Percentiles rank a stretch among this genome's conserved stretches.
These are phyloP conservation scores for Sporothrix brunneoviolacea DNA, from an alignment of 2,329 filamentous ascomycete species.

Conservation along the genomic window DNA sequence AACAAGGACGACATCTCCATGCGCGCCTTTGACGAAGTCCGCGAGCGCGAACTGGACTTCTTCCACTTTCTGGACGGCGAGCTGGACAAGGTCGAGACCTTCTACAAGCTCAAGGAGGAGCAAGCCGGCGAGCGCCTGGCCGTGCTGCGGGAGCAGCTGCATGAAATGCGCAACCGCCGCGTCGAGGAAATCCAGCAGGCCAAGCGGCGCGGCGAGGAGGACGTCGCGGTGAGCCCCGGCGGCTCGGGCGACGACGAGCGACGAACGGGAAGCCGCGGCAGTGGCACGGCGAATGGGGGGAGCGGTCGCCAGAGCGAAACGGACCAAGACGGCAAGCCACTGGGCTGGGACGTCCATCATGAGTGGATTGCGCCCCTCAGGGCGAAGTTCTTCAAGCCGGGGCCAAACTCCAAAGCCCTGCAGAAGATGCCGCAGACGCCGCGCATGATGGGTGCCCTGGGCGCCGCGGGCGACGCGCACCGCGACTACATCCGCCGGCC, in stretches of 20 bases:
- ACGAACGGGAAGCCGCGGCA: background rate
- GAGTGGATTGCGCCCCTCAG: constrained; percentile 49
- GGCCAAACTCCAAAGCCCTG: constrained; percentile 55
- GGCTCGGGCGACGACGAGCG: constrained; percentile 5
- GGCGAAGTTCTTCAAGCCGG: constrained; percentile 47
- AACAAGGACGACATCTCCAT: constrained; percentile 28
- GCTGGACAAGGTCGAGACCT: constrained; percentile 83
- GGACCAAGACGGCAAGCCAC: constrained; percentile 21
- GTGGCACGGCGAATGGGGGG: background rate
- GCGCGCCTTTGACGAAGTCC: constrained; percentile 46
- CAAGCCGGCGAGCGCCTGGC: constrained; percentile 69
- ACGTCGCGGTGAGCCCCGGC: constrained; percentile 20
- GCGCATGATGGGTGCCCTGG: constrained; percentile 27
- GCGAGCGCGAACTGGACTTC: constrained; percentile 74
- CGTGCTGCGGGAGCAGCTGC: constrained; percentile 73
- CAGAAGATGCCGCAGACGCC: constrained; percentile 49
- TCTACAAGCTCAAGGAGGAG: constrained; percentile 82
- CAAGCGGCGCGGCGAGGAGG: constrained; percentile 24
- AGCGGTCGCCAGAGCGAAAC: constrained; percentile 21
- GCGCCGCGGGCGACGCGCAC: constrained; percentile 24
- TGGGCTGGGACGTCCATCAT: constrained; percentile 10
- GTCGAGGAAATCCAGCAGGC: constrained; percentile 59
- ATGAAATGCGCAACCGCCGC: constrained; percentile 84
- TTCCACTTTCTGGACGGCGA: constrained; percentile 77
- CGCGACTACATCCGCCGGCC: constrained; percentile 47